Evolutionary conservation across 192 early-diverging fungal genomes (phyloP).

Genomic region (Obelidium mucronatum): DNA sequence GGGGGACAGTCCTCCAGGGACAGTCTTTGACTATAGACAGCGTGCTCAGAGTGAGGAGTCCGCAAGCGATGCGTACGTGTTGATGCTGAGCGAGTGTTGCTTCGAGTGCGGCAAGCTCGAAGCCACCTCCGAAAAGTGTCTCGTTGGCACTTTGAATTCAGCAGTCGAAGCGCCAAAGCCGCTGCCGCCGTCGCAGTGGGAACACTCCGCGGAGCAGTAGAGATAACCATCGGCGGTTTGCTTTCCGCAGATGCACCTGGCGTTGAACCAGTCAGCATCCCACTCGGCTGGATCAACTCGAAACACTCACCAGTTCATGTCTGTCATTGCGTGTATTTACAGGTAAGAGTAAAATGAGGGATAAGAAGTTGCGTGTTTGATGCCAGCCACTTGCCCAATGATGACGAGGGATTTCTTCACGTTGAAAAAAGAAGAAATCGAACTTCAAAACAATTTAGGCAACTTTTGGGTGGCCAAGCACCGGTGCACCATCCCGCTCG

Average conservation of each 20-base stretch:
- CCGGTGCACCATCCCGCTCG: background rate
- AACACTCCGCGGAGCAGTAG: conserved; percentile 22
- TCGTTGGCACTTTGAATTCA: background rate
- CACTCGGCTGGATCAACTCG: background rate
- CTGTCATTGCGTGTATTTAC: background rate
- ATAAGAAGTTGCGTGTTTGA: background rate
- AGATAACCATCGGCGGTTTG: background rate
- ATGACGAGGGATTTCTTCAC: no score
- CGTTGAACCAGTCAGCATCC: background rate
- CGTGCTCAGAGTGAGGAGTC: background rate
- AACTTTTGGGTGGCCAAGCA: background rate
- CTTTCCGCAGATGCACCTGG: conserved; percentile 30
- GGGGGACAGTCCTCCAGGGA: background rate
- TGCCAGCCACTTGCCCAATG: no score
- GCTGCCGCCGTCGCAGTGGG: background rate
- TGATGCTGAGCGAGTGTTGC: background rate
- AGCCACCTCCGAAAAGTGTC: background rate
- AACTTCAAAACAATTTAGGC: background rate
- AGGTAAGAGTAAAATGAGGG: background rate
- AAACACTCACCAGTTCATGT: background rate
- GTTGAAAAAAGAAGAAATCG: no score
- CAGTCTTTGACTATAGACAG: no score
- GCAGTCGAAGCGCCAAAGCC: background rate
- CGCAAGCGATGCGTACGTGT: background rate
- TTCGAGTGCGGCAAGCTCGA: background rate